Evolutionary conservation across 441 rosid species (phyloP).

Genomic region (Erysimum cheiri): DNA sequence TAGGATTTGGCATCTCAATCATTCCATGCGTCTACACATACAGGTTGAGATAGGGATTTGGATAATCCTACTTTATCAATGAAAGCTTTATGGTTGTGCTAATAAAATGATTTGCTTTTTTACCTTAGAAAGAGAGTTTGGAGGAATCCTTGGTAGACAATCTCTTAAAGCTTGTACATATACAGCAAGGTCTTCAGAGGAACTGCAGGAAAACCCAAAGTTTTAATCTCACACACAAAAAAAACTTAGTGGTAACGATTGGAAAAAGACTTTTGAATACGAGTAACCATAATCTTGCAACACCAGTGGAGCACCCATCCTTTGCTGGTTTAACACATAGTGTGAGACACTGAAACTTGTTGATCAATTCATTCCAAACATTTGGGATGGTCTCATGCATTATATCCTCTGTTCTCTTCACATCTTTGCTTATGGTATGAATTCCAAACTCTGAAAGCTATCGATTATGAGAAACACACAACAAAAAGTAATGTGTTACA

Average conservation of each 20-base stretch:
- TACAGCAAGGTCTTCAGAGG: slow-evolving; percentile 69
- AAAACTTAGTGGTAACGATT: background rate
- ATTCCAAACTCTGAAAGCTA: slow-evolving; percentile 83
- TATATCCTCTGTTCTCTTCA: slow-evolving; percentile 65
- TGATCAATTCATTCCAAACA: slow-evolving; percentile 69
- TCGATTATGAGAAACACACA: slow-evolving; percentile 37
- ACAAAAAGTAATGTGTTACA: slow-evolving; percentile 21
- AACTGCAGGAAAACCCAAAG: slow-evolving; percentile 51
- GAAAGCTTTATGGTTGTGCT: slow-evolving; percentile 8
- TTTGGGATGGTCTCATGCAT: slow-evolving; percentile 51
- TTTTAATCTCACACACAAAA: slow-evolving; percentile 12
- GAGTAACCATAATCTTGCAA: slow-evolving; percentile 87
- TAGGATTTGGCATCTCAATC: slow-evolving; percentile 97
- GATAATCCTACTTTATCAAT: slow-evolving; percentile 11
- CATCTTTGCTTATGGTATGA: slow-evolving; percentile 86
- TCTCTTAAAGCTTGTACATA: slow-evolving; percentile 81
- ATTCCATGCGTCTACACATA: slow-evolving; percentile 75
- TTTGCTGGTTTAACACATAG: slow-evolving; percentile 92
- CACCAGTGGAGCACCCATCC: slow-evolving; percentile 99
- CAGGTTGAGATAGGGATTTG: slow-evolving; percentile 13
- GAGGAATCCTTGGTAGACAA: slow-evolving; percentile 75
- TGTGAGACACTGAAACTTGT: slow-evolving; percentile 75
- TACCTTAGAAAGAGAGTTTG: slow-evolving; percentile 89
- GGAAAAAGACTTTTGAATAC: slow-evolving; percentile 11
- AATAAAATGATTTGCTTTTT: background rate